Percentiles rank a stretch among this genome's conserved stretches.
Evolutionary conservation across 2,329 filamentous ascomycete species (phyloP).

Genomic region (Stachybotrys echinatus): DNA sequence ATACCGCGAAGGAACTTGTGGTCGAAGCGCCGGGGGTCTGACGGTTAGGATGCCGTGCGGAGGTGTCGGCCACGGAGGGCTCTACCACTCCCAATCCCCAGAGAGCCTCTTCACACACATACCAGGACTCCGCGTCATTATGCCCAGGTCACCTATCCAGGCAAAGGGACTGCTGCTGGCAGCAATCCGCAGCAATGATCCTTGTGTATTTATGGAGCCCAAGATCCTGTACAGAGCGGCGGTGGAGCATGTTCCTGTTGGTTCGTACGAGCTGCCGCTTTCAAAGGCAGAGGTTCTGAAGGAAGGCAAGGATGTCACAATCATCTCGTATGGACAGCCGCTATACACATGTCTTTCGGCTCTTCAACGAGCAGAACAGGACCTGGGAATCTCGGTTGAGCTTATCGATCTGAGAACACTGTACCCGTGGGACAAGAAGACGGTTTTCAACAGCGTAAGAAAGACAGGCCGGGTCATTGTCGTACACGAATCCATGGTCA

Average conservation of each 20-base stretch:
- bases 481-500: conserved; percentile 89
- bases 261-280: conserved; percentile 75
- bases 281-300: conserved; percentile 83
- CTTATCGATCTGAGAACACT: conserved; percentile 83
- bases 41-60: conserved; percentile 89
- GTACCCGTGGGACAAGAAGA: conserved; percentile 86
- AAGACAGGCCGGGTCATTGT: conserved; percentile 85
- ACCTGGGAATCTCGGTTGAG: conserved; percentile 71
- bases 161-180: conserved; percentile 82
- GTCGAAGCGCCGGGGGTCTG: conserved; percentile 65
- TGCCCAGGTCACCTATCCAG: conserved; percentile 80
- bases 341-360: conserved; percentile 78
- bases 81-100: conserved; percentile 87
- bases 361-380: conserved; percentile 68
- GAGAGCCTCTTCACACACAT: conserved; percentile 86
- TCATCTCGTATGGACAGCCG: conserved; percentile 86
- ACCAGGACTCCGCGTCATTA: conserved; percentile 77
- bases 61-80: conserved; percentile 79
- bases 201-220: conserved; percentile 89
- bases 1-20: conserved; percentile 62
- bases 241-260: conserved; percentile 83
- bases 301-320: conserved; percentile 71
- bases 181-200: conserved; percentile 75
- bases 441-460: conserved; percentile 73
- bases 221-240: conserved; percentile 90